Conservation (phyloP, 148 eudicot species). For the Euryodendron excelsum region DNA sequence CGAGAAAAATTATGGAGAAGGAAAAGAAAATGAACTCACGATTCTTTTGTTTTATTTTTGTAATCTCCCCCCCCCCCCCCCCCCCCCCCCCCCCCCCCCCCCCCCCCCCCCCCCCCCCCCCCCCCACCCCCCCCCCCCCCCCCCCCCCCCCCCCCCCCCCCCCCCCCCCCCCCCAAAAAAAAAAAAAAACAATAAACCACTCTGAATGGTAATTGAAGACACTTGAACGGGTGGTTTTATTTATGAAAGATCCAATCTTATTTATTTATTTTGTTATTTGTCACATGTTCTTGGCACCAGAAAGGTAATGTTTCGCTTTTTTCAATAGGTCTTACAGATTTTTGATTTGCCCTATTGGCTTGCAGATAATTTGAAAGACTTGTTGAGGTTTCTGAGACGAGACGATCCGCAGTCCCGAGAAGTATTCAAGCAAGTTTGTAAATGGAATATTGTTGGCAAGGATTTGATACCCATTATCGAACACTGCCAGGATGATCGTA, state of each 20-base stretch:
- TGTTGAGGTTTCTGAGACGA: constrained; percentile 85
- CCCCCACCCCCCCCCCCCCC: no score
- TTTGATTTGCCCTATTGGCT: constrained; percentile 1
- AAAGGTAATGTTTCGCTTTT: neutral
- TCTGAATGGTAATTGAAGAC: neutral
- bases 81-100: no score
- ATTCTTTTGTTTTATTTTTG: neutral
- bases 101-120: no score
- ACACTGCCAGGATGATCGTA: constrained; percentile 64
- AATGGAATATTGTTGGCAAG: constrained; percentile 83
- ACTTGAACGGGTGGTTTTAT: neutral
- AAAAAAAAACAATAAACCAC: neutral
- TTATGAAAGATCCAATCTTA: neutral
- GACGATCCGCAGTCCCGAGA: constrained; percentile 83
- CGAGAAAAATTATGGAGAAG: neutral
- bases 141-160: no score
- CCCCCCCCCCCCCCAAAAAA: no score
- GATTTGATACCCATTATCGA: constrained; percentile 91
- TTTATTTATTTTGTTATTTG: neutral
- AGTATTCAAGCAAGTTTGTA: constrained; percentile 92
- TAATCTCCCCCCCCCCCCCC: neutral
- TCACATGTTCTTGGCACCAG: neutral
- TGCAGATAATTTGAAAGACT: constrained; percentile 94
- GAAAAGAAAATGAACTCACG: neutral
- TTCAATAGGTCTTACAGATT: neutral